Conservation (phyloP, 371 early-diverging fungal species). For the Syncephalastrum racemosum region DNA sequence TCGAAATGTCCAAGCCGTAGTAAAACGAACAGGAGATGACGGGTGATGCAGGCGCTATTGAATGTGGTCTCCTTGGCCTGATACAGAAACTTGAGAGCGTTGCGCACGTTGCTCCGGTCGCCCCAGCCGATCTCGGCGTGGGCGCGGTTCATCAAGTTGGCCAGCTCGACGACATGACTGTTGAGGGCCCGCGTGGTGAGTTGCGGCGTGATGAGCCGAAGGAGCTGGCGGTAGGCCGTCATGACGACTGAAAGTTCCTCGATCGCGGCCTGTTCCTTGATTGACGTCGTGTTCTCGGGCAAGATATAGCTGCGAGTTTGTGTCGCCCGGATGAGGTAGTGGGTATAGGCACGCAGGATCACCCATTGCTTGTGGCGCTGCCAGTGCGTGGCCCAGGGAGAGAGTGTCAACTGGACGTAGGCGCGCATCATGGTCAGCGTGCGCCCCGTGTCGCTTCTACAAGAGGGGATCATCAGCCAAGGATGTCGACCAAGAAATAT, state of each 20-base stretch:
- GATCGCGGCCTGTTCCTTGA: too few species aligned
- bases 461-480: neutral
- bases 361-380: slow-evolving; percentile 48
- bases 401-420: slow-evolving; percentile 24
- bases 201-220: too few species aligned
- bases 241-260: too few species aligned
- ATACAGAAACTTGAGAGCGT: slow-evolving; percentile 67
- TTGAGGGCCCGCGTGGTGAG: neutral
- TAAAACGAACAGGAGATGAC: slow-evolving; percentile 61
- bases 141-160: slow-evolving; percentile 17
- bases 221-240: too few species aligned
- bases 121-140: slow-evolving; percentile 32
- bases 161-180: slow-evolving; percentile 17
- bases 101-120: slow-evolving; percentile 12
- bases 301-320: neutral
- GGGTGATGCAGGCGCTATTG: slow-evolving; percentile 69
- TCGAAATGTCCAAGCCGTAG: slow-evolving; percentile 71
- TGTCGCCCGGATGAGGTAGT: slow-evolving; percentile 17
- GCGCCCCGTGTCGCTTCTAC: slow-evolving; percentile 14
- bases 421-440: slow-evolving; percentile 32
- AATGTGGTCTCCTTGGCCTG: slow-evolving; percentile 68
- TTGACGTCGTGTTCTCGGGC: too few species aligned
- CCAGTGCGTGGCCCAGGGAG: slow-evolving; percentile 47
- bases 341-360: slow-evolving; percentile 46
- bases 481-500: neutral